Evolutionary conservation across 2,329 filamentous ascomycete genomes (phyloP), one percentile per base, ranked within the genome.

Genomic region (Clonostachys solani): DNA sequence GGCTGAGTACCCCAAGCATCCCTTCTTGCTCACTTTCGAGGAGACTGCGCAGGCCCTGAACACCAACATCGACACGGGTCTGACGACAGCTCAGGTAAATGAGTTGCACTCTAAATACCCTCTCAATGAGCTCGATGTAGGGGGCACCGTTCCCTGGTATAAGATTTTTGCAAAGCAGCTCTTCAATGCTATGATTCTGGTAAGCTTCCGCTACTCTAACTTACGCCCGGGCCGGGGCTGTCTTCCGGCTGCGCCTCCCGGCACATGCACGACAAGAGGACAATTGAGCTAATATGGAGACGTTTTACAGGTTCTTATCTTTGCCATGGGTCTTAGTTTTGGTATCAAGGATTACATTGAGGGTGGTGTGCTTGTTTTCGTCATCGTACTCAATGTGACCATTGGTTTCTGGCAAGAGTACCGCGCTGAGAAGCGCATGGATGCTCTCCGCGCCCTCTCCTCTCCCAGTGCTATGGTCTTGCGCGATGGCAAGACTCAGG

Each of bases 111-210:
- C 75, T 18, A 72, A 77, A 49, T 83, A 85, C 60, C 84, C 85
- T 44, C 71, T 66, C 16, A 91, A 91, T 67, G 84, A 89, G 59
- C 73, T 91, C 17, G 81, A 89, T 41, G 80, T 88, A 17, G 83
- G 77, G 17, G 81, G 78, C 29, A 80, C 79, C 29, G 83, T 91
- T 43, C 79, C 78, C 60, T 76, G 83, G 86, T 73, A 83, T 57
- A 91, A 84, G 56, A 88, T 91, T 40, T 68, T 91, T 42, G 69
- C 86, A 49, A 84, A 85, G 56, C 87, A 91, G 62, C 65, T 89
- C 18, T 80, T 83, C 60, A 91, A 91, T 72, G 86, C 87, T 49
- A 89, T 90, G 87, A 86, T 87, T 48, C 66, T 90, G 57, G 80
- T 5, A 35, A n/a, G 18, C 45, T 19, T 18, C 36, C 36, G 23